A percentile compares a stretch with the other conserved stretches of the same genome.
These are phyloP conservation scores for Mortierella sp. DNA, from an alignment of 371 early-diverging fungal genomes.

Conservation along the genomic window DNA sequence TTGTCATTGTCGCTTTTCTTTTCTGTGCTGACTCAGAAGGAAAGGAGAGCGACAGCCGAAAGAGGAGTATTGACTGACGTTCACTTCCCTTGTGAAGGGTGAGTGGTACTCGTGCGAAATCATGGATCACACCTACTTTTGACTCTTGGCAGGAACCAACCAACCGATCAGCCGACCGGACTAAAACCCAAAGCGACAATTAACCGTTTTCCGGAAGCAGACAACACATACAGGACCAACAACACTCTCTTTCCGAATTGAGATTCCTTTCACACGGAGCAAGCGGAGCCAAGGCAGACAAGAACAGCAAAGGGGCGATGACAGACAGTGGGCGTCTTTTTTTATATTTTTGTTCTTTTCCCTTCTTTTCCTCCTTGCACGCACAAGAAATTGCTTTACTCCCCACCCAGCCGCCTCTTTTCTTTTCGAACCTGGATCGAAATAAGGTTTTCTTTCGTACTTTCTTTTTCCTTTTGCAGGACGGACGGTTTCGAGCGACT, in stretches of 20 bases:
- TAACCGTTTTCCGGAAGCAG: not conserved
- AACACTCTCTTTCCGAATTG: not conserved
- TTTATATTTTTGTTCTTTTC: not conserved
- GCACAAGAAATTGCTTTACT: not conserved
- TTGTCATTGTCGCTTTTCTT: too few species aligned
- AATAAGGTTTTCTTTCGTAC: conserved; percentile 1
- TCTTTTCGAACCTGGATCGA: not conserved
- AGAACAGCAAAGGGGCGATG: too few species aligned
- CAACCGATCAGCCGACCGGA: conserved; percentile 1
- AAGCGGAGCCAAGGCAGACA: not conserved
- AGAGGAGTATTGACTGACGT: too few species aligned
- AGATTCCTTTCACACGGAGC: not conserved
- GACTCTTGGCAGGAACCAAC: not conserved
- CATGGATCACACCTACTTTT: not conserved
- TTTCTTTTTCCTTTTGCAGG: not conserved
- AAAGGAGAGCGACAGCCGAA: too few species aligned
- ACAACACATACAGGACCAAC: not conserved
- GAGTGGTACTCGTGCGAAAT: not conserved
- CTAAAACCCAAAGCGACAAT: not conserved
- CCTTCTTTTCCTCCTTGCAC: not conserved
- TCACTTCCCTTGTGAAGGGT: too few species aligned
- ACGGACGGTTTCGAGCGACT: not conserved
- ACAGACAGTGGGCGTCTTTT: not conserved
- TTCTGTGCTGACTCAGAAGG: too few species aligned
- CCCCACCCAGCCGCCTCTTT: not conserved